Evolutionary conservation across 2,329 filamentous ascomycete species (phyloP), one percentile per base, ranked within the genome.

Genomic region (Penicillium sp.): DNA sequence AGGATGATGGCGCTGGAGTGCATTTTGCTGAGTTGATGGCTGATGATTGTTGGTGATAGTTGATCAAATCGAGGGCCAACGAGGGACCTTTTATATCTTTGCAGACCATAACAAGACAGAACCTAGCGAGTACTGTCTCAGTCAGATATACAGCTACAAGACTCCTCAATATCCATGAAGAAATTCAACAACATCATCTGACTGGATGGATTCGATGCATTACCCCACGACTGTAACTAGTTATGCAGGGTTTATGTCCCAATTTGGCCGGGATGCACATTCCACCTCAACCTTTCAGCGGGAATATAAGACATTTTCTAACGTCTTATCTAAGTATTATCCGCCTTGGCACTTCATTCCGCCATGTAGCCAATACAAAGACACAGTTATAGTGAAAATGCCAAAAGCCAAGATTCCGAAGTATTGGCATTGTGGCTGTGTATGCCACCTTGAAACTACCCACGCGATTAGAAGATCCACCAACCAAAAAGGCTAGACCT

Each of bases 251-350:
- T 27, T 17, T 19, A 41, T 6, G 25, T 33, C 49, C 25, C 6
- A 36, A 33, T 52, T 41, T 7, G 48, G 27, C 19, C 1, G 23
- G 41, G 48, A 45, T 57, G 39, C 15, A 33, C 21, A 39, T 41
- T 21, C 53, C 25, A 52, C 25, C 12, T 29, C 33, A 1, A 47
- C 49, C 3, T 25, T 35, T 33, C 12, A 15, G 10, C 5, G 21
- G 48, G 42, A 29, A 57, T 5, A 38, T 53, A 57, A 57, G 54
- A 57, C 49, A 57, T 53, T 53, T 57, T 33, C 49, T 53, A 29
- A 53, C 54, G 8, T 2, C 15, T 27, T 15, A 47, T 21, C 19
- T 38, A 6, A 12, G 13, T 33, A 33, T 33, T 6, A 33, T 57
- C 54, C 54, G 54, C 33, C 49, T 57, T 19, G 49, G 49, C 33